Evolutionary conservation across 148 eudicot species (phyloP).

Genomic region (Spergularia bocconei): DNA sequence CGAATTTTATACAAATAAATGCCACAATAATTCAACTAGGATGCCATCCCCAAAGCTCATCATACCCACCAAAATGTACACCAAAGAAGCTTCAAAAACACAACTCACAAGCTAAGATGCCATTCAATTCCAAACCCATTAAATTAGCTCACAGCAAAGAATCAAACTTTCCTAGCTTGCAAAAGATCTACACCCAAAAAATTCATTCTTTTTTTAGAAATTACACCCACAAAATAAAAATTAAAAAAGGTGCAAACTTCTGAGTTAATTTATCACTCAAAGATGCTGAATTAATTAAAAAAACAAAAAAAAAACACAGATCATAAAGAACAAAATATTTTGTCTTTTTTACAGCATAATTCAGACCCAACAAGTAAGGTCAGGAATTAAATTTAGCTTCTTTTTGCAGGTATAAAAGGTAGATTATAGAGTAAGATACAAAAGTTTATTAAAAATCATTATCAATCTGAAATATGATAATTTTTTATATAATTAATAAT

Average conservation of each 20-base stretch:
- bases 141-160: conserved; percentile 2
- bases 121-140: neutral
- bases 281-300: neutral
- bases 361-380: conserved; percentile 25
- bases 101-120: conserved; percentile 15
- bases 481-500: neutral
- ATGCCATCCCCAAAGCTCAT: too few relatives aligned
- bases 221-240: too few relatives aligned
- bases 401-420: conserved; percentile 31
- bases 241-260: neutral
- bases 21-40: conserved; percentile 14
- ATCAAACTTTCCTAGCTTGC: neutral
- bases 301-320: neutral
- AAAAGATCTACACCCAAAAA: neutral
- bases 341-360: conserved; percentile 14
- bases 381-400: conserved; percentile 24
- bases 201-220: too few relatives aligned
- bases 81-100: neutral
- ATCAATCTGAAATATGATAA: conserved; percentile 8
- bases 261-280: neutral
- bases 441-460: conserved; percentile 15
- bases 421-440: conserved; percentile 10
- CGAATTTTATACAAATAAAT: conserved; percentile 10
- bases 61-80: conserved; percentile 1
- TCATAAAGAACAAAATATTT: neutral